phyloP scores from a whole-genome alignment of 768 basidiomycete species.

The Mrakia frigida region DNA sequence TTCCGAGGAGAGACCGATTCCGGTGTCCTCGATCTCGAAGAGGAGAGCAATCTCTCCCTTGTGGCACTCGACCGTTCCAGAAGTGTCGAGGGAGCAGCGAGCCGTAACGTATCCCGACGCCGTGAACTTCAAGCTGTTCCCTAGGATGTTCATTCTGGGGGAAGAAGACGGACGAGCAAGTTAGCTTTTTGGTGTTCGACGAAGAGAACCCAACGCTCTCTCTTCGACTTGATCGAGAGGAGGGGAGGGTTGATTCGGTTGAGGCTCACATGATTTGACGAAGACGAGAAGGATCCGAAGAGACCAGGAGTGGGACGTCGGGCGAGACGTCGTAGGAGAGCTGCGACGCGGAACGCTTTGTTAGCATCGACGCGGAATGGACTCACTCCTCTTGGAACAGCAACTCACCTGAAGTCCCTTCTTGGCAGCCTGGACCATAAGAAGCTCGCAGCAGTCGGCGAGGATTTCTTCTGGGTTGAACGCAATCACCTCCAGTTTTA shows the following conservation, averaged over 20 bases:
- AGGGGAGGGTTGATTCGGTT: not conserved
- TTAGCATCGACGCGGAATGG: too few species aligned
- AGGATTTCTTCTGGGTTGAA: conserved; percentile 67
- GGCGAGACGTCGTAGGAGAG: conserved; percentile 35
- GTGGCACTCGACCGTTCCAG: not conserved
- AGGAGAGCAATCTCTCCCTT: conserved; percentile 47
- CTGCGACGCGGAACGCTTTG: not conserved
- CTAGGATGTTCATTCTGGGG: conserved; percentile 61
- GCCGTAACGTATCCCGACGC: conserved; percentile 60
- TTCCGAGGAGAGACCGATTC: conserved; percentile 66
- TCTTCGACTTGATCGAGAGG: not conserved
- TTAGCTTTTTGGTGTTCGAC: not conserved
- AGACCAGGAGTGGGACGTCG: conserved; percentile 67
- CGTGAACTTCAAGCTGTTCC: conserved; percentile 69
- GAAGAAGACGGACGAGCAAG: conserved; percentile 15
- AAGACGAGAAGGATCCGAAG: conserved; percentile 66
- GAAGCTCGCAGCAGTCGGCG: conserved; percentile 71
- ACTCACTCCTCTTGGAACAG: too few species aligned
- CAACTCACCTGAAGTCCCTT: not conserved
- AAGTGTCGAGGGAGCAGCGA: conserved; percentile 54
- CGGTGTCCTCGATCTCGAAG: conserved; percentile 51
- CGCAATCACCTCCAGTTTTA: conserved; percentile 63
- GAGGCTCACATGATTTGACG: conserved; percentile 55
- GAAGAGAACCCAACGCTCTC: too few species aligned
- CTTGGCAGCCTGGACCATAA: conserved; percentile 38